phyloP scores from a whole-genome alignment of 345 rosid species.

The Rhodomyrtus tomentosa region DNA sequence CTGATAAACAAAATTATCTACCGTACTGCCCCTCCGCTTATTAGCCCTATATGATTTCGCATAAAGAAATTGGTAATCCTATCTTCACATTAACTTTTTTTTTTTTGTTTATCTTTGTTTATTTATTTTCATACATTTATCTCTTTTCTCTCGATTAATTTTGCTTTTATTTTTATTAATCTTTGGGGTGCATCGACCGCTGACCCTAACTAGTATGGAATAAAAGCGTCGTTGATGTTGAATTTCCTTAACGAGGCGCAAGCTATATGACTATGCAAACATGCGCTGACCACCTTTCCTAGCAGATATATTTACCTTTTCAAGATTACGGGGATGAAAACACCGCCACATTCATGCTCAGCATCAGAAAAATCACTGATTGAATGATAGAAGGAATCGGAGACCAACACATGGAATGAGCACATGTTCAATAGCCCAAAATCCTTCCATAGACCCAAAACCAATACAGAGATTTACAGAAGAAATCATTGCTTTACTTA shows the following conservation, averaged over 20 bases:
- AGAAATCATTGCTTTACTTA: background rate
- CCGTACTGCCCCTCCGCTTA: too few relatives aligned
- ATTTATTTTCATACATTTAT: too few relatives aligned
- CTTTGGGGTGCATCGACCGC: too few relatives aligned
- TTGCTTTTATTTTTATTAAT: too few relatives aligned
- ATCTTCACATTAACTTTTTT: background rate
- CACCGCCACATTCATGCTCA: background rate
- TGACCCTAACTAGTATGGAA: too few relatives aligned
- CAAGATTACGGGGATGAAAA: background rate
- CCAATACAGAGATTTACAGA: background rate
- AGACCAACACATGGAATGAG: background rate
- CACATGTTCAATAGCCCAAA: background rate
- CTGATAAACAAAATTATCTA: background rate
- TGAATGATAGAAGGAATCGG: background rate
- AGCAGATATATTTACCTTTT: background rate
- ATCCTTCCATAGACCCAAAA: too few relatives aligned
- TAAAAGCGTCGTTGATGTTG: too few relatives aligned
- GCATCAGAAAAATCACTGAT: background rate
- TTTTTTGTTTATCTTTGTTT: too few relatives aligned
- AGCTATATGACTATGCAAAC: background rate
- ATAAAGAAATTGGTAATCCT: background rate
- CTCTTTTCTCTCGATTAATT: too few relatives aligned
- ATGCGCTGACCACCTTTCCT: background rate
- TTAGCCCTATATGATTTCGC: background rate
- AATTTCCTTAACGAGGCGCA: background rate